phyloP scores from a whole-genome alignment of 352 stramenopile species.

The Pythium brassicae region DNA sequence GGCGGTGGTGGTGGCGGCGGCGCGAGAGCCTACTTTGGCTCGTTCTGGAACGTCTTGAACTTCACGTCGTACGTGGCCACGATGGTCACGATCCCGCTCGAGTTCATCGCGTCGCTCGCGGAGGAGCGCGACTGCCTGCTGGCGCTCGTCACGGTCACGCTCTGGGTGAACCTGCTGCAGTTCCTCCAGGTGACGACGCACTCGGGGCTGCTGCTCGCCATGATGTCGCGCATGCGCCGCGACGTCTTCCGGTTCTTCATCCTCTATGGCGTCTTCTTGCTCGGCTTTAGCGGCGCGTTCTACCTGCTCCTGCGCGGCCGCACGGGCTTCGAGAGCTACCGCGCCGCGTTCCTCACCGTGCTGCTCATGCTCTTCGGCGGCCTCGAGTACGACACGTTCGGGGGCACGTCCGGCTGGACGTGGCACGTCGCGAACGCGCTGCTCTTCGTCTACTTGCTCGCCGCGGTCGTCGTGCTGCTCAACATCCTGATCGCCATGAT shows the following conservation, averaged over 20 bases:
- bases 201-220: slow-evolving; percentile 63
- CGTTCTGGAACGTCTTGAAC: slow-evolving; percentile 67
- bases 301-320: slow-evolving; percentile 61
- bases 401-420: slow-evolving; percentile 3
- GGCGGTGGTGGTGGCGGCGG: slow-evolving; percentile 18
- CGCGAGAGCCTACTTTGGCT: slow-evolving; percentile 39
- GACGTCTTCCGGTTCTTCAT: slow-evolving; percentile 66
- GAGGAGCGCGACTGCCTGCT: slow-evolving; percentile 42
- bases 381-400: slow-evolving; percentile 24
- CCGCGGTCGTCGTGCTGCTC: slow-evolving; percentile 25
- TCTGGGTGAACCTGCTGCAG: slow-evolving; percentile 72
- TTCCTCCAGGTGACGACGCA: slow-evolving; percentile 60
- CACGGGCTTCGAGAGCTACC: slow-evolving; percentile 50
- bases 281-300: slow-evolving; percentile 67
- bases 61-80: slow-evolving; percentile 44
- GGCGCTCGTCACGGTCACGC: slow-evolving; percentile 46
- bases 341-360: slow-evolving; percentile 59
- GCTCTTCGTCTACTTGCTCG: slow-evolving; percentile 18
- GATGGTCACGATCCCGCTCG: slow-evolving; percentile 48
- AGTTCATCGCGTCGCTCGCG: slow-evolving; percentile 30
- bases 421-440: slow-evolving; percentile 14
- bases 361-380: slow-evolving; percentile 74
- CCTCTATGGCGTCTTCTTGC: slow-evolving; percentile 66
- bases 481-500: slow-evolving; percentile 42
- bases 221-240: slow-evolving; percentile 73